Percentiles rank a stretch among this genome's conserved stretches.
Evolutionary conservation across 306 rosid species (phyloP).

Genomic region (Cajanus cajan): DNA sequence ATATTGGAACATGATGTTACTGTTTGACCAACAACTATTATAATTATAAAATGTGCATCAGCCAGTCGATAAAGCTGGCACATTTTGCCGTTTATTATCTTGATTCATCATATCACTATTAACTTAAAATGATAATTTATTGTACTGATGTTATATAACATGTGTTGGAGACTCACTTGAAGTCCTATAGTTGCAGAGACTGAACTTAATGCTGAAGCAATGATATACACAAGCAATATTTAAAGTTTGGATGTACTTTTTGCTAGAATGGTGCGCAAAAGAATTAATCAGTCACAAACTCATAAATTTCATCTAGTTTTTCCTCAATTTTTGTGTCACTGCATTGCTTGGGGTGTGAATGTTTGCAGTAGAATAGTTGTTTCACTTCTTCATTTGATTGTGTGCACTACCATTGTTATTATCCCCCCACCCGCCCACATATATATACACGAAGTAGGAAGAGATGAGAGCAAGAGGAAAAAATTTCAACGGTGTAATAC

Average conservation of each 20-base stretch:
- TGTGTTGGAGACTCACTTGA: background rate
- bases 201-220: background rate
- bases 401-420: background rate
- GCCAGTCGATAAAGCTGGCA: background rate
- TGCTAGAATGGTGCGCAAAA: background rate
- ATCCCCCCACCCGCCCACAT: no score
- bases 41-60: background rate
- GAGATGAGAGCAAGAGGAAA: no score
- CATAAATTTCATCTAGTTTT: background rate
- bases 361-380: background rate
- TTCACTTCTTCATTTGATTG: background rate
- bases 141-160: constrained; percentile 9
- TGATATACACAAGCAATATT: background rate
- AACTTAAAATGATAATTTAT: background rate
- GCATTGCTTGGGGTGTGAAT: background rate
- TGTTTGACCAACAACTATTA: background rate
- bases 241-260: background rate
- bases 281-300: background rate
- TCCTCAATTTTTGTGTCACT: background rate
- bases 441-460: no score
- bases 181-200: background rate
- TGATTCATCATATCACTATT: background rate
- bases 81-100: background rate
- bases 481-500: no score
- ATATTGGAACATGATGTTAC: background rate